These are phyloP conservation scores for Coniochaeta sp. DNA, from an alignment of 2,329 filamentous ascomycete genomes.

Conservation along the genomic window DNA sequence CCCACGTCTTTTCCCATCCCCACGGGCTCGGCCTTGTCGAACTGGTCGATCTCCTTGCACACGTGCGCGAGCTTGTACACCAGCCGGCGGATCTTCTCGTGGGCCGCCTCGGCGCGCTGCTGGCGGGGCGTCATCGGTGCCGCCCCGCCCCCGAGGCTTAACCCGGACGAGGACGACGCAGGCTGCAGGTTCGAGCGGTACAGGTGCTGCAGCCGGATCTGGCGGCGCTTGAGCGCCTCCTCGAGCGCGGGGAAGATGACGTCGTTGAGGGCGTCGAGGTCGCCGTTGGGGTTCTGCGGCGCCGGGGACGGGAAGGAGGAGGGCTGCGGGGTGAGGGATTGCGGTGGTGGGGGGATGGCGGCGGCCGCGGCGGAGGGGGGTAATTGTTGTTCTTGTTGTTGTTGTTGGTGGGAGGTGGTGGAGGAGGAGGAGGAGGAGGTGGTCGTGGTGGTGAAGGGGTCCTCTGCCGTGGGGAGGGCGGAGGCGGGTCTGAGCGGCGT, in stretches of 20 bases:
- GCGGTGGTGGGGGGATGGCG: conserved; percentile 18
- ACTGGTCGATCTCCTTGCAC: conserved; percentile 85
- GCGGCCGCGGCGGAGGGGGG: no score
- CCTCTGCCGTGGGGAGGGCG: conserved; percentile 5
- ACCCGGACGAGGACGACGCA: no score
- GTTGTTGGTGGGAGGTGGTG: background rate
- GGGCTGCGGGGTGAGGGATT: conserved; percentile 8
- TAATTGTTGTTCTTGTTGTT: no score
- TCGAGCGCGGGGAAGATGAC: conserved; percentile 92
- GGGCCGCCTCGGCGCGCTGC: conserved; percentile 62
- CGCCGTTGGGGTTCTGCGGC: conserved; percentile 52
- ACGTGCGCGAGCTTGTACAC: conserved; percentile 77
- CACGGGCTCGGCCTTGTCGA: conserved; percentile 78
- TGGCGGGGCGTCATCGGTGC: conserved; percentile 51
- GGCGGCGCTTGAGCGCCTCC: conserved; percentile 77
- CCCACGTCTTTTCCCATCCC: conserved; percentile 90
- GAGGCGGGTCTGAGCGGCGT: background rate
- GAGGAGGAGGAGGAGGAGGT: conserved; percentile 19
- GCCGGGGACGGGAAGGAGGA: conserved; percentile 50
- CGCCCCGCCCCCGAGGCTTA: conserved; percentile 24
- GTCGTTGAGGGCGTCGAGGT: conserved; percentile 80
- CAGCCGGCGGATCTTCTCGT: conserved; percentile 74
- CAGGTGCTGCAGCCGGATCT: conserved; percentile 50
- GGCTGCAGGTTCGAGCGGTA: conserved; percentile 25
- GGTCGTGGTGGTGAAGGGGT: conserved; percentile 13